These are phyloP conservation scores for Agrocybe praecox DNA, from an alignment of 768 basidiomycete genomes.

Conservation along the genomic window DNA sequence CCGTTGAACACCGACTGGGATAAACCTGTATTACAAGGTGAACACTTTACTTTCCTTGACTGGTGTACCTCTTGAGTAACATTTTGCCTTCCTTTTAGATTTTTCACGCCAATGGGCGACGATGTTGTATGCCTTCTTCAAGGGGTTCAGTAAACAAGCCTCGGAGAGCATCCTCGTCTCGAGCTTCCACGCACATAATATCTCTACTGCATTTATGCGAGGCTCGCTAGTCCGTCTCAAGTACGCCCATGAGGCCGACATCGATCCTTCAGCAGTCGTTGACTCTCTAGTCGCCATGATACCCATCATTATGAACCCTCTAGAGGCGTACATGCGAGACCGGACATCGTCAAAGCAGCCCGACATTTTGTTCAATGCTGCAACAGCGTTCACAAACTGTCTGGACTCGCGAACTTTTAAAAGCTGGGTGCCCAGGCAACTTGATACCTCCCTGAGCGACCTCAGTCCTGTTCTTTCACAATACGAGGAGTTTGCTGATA, in stretches of 20 bases:
- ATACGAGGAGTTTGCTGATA: slow-evolving; percentile 2
- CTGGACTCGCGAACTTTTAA: neutral
- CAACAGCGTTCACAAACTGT: neutral
- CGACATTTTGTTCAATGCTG: slow-evolving; percentile 4
- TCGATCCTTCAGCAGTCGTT: slow-evolving; percentile 3
- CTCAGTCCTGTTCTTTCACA: neutral
- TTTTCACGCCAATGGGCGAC: slow-evolving; percentile 11
- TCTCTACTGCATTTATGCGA: slow-evolving; percentile 3
- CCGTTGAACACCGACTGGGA: slow-evolving; percentile 11
- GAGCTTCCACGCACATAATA: slow-evolving; percentile 10
- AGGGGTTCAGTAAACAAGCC: neutral
- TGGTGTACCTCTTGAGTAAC: neutral
- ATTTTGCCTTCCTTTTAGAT: neutral
- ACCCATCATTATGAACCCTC: neutral
- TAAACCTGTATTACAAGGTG: slow-evolving; percentile 4
- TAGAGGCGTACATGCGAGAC: neutral
- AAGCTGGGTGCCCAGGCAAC: slow-evolving; percentile 4
- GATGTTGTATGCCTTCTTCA: slow-evolving; percentile 5
- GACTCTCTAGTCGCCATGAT: slow-evolving; percentile 4
- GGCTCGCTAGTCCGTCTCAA: slow-evolving; percentile 7
- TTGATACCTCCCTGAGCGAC: neutral
- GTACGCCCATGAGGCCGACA: slow-evolving; percentile 7
- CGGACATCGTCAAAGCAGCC: neutral
- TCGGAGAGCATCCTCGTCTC: neutral
- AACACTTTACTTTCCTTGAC: too few relatives aligned